Conservation (phyloP, 2,329 filamentous ascomycete species). For the Xylaria sp. region DNA sequence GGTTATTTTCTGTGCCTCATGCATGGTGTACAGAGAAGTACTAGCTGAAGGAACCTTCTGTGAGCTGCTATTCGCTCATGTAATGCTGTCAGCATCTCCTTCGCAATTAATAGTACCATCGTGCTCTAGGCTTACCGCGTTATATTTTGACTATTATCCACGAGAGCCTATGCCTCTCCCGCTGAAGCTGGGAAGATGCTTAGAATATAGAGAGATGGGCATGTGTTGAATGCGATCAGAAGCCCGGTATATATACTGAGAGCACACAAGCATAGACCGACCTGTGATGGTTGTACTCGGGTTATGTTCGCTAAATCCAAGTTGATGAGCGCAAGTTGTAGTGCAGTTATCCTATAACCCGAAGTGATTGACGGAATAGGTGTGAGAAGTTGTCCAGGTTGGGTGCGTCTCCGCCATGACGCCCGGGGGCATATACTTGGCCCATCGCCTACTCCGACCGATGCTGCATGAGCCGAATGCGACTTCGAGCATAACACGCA, state of each 20-base stretch:
- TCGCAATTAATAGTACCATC: constrained; percentile 5
- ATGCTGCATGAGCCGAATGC: constrained; percentile 3
- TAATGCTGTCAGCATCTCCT: constrained; percentile 32
- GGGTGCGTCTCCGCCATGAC: neutral
- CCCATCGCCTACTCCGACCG: constrained; percentile 31
- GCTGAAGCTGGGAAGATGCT: neutral
- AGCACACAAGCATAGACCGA: neutral
- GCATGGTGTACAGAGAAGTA: constrained; percentile 13
- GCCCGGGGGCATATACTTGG: constrained; percentile 5
- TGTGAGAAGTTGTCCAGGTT: neutral
- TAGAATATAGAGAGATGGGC: neutral
- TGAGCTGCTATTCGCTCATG: constrained; percentile 9
- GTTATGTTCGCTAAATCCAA: neutral
- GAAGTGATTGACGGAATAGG: neutral
- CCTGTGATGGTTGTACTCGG: neutral
- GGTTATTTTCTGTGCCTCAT: constrained; percentile 6
- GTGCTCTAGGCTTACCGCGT: constrained; percentile 26
- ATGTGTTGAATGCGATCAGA: constrained; percentile 19
- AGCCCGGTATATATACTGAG: neutral
- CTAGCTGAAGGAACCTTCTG: neutral
- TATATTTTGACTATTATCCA: neutral
- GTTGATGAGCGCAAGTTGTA: neutral
- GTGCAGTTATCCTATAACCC: constrained; percentile 2
- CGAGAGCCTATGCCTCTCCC: neutral
- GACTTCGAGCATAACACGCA: neutral